Evolutionary conservation across 2,329 filamentous ascomycete species (phyloP), one percentile per base, ranked within the genome.

Genomic region (Sporothrix euskadiensis): DNA sequence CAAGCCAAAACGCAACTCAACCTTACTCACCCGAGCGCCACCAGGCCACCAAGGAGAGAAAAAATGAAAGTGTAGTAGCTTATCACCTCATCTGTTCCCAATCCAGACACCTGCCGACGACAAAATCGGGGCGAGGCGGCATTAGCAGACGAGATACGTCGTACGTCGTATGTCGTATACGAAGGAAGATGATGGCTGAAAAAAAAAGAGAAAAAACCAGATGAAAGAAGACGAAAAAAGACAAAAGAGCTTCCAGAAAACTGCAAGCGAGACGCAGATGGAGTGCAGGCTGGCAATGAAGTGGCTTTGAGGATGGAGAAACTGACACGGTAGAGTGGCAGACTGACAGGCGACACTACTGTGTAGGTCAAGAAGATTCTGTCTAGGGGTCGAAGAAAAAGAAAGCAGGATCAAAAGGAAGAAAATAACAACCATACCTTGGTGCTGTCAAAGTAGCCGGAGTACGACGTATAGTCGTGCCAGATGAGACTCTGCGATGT

Each of bases 41-140:
- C 56, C 56, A 59, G 47, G 14, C 12, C 47, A 49, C 47, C 14
- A 49, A 49, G 14, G 12, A 49, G 47, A 49, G 16, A 56, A 12
- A 10, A 12, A 56, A 56, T 3, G 12, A 26, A 56, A 19, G 26
- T 49, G 14, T 6, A 49, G 44, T 49, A 49, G 3, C 44, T 49
- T 49, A 49, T 26, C 52, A 56, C n/a, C n/a, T 56, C 52, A 56
- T 56, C 52, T 56, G 52, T 56, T 35, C 56, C 56, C 56, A 59
- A 59, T 4, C 56, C 3, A 59, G 26, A 59, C 10, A 59, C 56
- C 4, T 59, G 56, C 26, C 16, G 30, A 35, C 9, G 56, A 16
- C 26, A 35, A 56, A 56, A 59, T 59, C 56, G 30, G 56, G 26
- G 26, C 52, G 22, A 56, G 52, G 14, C 26, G 30, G 56, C 56